Base-by-base conservation (phyloP, 2,329 filamentous ascomycete genomes). In the Didymella pomorum region DNA sequence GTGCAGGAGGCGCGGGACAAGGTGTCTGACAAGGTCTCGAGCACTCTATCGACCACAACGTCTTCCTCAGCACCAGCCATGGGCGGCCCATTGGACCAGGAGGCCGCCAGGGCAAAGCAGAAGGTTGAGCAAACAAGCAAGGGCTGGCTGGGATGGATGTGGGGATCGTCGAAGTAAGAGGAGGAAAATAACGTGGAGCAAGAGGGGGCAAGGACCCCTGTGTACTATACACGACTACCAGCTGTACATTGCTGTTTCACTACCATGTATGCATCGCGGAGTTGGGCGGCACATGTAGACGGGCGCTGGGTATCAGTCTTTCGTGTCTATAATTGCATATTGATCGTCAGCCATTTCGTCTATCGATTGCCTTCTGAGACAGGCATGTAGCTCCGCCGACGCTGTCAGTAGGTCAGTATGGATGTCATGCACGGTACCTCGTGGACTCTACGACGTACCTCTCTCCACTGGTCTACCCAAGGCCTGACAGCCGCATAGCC, bases 401-500 rank as follows among this genome's bases (percentile, higher is more conserved):
- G 55, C 55, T 58, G 55, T 29, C 11, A 20, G 4, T 9, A 20
- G 4, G 35, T 57, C 9, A 57, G 54, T n/a, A 23, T 26, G n/a
- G 10, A 10, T 26, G 14, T 29, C 16, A 18, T 31, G n/a, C 1
- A n/a, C 10, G 8, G 9, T 1, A 4, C 20, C 9, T n/a, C 4
- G 14, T 12, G 1, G 9, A 1, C n/a, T 2, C 2, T 23, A n/a
- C 33, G 42, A 63, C 79, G 64, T 77, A 83, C 83, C 75, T 84
- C 81, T 62, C 82, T 71, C 80, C 83, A 86, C 63, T 80, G 81
- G 65, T 84, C 80, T 26, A 86, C 79, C 81, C 82, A 88, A 1
- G 87, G 87, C 71, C 84, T 83, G 16, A 87, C 71, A 6, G 80
- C 80, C 2, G 87, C 87, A 81, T 86, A 89, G 2, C 79, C 78